Evolutionary conservation across 2,329 filamentous ascomycete species (phyloP), one percentile per base, ranked within the genome.

Genomic region (Xylariaceae sp.): DNA sequence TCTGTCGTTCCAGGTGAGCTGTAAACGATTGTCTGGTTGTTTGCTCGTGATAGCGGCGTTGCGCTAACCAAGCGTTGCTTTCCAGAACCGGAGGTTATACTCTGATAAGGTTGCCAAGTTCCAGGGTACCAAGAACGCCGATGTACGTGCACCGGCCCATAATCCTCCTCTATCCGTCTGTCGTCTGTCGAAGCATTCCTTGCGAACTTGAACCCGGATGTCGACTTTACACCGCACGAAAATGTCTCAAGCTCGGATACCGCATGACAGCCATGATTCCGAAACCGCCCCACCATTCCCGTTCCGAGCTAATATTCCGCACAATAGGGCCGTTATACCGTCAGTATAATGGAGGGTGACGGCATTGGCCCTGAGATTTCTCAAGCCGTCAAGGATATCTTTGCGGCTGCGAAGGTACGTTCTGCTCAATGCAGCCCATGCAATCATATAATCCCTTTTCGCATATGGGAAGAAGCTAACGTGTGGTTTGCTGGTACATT

Each of bases 331-430:
- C 94, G 94, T 76, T 99, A 87, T 83, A 88, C 89, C 55, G 94
- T 99, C 70, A 92, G 89, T 67, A 80, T 99, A 76, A 99, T 99
- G 65, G 95, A 99, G 82, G 94, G 95, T 76, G 95, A 99, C 71
- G 94, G 94, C 73, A 99, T 99, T 73, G 94, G 94, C 59, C 94
- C 94, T 62, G 92, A 99, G 79, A 99, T 99, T 72, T 86, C 94
- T 63, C 86, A 96, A 76, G 95, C 94, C 49, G 91, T 99, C 71
- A 99, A 97, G 85, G 89, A 96, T 74, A 99, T 99, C 76, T 99
- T 96, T 79, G 81, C 85, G 68, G 94, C 94, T 67, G 94, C 94
- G 68, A 89, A 95, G 74, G 92, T 95, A 78, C 60, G 78, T 73
- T 58, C 32, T 41, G 32, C n/a, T 40, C 29, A 30, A 11, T 45